Percentiles rank a stretch among this genome's conserved stretches.
Evolutionary conservation across 176 grass and related monocot genomes (phyloP).

Genomic region (Ananas comosus): DNA sequence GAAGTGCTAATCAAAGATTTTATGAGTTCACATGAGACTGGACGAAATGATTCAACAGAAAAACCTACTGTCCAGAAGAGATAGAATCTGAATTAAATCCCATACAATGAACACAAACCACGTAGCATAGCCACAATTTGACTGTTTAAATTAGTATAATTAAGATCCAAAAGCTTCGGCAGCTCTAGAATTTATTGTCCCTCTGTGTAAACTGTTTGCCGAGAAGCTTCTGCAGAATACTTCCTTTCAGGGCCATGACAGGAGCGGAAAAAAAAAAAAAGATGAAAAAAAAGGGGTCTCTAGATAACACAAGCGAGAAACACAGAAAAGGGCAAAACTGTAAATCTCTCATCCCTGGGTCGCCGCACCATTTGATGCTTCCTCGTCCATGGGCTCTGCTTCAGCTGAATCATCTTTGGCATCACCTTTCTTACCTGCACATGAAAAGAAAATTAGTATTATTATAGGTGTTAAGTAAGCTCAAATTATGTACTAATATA

Average conservation of each 20-base stretch:
- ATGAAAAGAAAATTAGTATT: neutral
- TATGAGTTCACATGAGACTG: too few species aligned
- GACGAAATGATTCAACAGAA: too few species aligned
- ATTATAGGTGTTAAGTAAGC: slow-evolving; percentile 1
- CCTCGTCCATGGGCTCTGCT: slow-evolving; percentile 60
- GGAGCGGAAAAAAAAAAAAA: slow-evolving; percentile 24
- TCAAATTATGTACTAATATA: neutral
- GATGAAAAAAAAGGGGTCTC: slow-evolving; percentile 2
- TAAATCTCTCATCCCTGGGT: slow-evolving; percentile 35
- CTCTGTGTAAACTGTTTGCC: neutral
- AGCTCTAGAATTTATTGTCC: slow-evolving; percentile 1
- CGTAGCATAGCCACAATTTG: neutral
- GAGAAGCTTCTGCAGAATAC: neutral
- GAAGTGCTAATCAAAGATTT: too few species aligned
- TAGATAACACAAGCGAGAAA: neutral
- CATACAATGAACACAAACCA: neutral
- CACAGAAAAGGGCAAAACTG: slow-evolving; percentile 20
- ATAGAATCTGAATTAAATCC: too few species aligned
- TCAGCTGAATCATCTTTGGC: slow-evolving; percentile 29
- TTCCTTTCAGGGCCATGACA: neutral
- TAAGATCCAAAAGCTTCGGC: neutral
- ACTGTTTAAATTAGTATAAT: neutral
- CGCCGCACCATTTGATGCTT: slow-evolving; percentile 43
- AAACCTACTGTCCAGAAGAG: too few species aligned
- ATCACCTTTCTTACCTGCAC: slow-evolving; percentile 74